Conservation (phyloP, 495 filamentous ascomycete species). For the Xylaria telfairii region DNA sequence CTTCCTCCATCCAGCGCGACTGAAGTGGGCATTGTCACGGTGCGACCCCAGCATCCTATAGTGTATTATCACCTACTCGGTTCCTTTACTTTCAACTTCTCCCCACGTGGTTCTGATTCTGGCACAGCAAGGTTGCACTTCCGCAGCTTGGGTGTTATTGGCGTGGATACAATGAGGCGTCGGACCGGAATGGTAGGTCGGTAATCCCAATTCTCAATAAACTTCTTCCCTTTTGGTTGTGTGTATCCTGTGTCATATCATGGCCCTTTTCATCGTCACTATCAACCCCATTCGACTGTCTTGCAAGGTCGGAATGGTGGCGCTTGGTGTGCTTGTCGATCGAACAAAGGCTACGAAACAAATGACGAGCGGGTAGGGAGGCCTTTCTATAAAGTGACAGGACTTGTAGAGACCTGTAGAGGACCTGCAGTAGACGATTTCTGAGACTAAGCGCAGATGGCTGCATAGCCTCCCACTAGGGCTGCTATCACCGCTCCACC, state of each 20-base stretch:
- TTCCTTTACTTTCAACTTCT: background rate
- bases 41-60: constrained; percentile 39
- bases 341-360: background rate
- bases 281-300: background rate
- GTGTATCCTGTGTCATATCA: constrained; percentile 4
- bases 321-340: background rate
- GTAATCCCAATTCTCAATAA: background rate
- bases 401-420: background rate
- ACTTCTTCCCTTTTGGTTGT: background rate
- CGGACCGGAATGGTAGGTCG: background rate
- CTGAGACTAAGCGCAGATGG: constrained; percentile 10
- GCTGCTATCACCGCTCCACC: background rate
- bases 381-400: constrained; percentile 8
- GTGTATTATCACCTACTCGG: background rate
- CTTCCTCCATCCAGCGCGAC: constrained; percentile 51
- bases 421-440: background rate
- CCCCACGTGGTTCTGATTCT: background rate
- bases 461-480: constrained; percentile 22
- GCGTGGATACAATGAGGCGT: background rate
- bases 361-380: background rate
- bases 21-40: constrained; percentile 51
- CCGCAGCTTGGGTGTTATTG: background rate
- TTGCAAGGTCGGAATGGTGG: background rate
- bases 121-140: background rate
- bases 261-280: background rate